phyloP scores from a whole-genome alignment of 2,329 filamentous ascomycete species.

The Aspergillus novofumigatus region DNA sequence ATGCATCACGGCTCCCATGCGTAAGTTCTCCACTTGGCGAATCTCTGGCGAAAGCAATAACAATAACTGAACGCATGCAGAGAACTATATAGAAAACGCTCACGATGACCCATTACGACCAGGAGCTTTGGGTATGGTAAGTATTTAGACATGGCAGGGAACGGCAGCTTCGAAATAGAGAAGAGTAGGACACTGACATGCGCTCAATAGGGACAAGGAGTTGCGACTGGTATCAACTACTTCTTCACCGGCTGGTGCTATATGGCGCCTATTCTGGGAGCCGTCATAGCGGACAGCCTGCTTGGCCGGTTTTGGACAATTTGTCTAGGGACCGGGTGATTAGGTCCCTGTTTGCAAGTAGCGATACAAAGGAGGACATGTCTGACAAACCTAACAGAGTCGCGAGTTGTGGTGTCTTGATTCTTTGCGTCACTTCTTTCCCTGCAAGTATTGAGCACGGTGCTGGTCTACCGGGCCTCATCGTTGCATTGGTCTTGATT shows the following conservation, averaged over 20 bases:
- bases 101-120: not conserved
- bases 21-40: not conserved
- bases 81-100: not conserved
- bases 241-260: not conserved
- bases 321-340: not conserved
- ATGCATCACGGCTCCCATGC: not conserved
- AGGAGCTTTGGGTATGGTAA: not conserved
- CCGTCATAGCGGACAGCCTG: not conserved
- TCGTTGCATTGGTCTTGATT: not conserved
- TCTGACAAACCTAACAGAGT: not conserved
- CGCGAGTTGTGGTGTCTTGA: not conserved
- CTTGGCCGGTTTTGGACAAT: not conserved
- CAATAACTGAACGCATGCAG: not conserved
- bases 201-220: not conserved
- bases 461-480: not conserved
- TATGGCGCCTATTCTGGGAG: not conserved
- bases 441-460: not conserved
- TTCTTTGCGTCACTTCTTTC: not conserved
- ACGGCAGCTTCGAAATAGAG: not conserved
- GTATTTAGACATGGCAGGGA: not conserved
- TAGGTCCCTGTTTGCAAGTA: not conserved
- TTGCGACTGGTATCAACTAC: not conserved
- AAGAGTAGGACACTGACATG: not conserved
- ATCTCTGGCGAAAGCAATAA: not conserved
- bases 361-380: not conserved